phyloP scores from a whole-genome alignment of 352 stramenopile species.

The Pythium monospermum region DNA sequence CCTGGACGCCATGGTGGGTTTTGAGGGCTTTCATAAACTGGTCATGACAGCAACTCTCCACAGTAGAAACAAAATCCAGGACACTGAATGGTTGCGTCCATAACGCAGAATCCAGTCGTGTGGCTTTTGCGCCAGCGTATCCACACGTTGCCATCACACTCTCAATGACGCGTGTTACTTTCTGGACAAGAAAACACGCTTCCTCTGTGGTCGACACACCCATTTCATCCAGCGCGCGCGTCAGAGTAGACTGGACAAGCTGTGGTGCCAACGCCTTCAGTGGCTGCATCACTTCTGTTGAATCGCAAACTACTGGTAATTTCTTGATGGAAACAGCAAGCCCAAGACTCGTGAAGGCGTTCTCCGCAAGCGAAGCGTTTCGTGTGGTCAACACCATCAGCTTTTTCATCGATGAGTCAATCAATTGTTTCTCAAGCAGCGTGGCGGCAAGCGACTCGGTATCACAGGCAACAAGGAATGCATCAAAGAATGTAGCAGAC shows the following conservation, averaged over 20 bases:
- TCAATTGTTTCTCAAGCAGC: background rate
- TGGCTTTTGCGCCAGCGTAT: background rate
- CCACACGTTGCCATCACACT: conserved; percentile 2
- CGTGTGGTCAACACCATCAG: conserved; percentile 2
- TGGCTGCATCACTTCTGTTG: too few species aligned
- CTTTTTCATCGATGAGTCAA: background rate
- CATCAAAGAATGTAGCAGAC: background rate
- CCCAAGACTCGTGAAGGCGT: background rate
- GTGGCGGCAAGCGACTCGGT: background rate
- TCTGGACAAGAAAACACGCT: conserved; percentile 1
- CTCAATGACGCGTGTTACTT: conserved; percentile 1
- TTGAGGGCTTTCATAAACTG: conserved; percentile 1
- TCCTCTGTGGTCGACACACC: conserved; percentile 7
- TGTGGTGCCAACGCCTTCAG: too few species aligned
- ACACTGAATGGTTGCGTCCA: conserved; percentile 7
- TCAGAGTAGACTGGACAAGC: too few species aligned
- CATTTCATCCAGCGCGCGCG: conserved; percentile 8
- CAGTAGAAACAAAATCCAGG: too few species aligned
- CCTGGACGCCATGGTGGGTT: too few species aligned
- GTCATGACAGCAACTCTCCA: too few species aligned
- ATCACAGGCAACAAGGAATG: background rate
- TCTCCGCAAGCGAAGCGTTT: background rate
- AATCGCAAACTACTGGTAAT: too few species aligned
- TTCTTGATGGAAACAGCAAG: background rate
- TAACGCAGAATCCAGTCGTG: conserved; percentile 7